These are phyloP conservation scores for Emmonsiellopsis sp. DNA, from an alignment of 2,329 filamentous ascomycete species.

Conservation along the genomic window DNA sequence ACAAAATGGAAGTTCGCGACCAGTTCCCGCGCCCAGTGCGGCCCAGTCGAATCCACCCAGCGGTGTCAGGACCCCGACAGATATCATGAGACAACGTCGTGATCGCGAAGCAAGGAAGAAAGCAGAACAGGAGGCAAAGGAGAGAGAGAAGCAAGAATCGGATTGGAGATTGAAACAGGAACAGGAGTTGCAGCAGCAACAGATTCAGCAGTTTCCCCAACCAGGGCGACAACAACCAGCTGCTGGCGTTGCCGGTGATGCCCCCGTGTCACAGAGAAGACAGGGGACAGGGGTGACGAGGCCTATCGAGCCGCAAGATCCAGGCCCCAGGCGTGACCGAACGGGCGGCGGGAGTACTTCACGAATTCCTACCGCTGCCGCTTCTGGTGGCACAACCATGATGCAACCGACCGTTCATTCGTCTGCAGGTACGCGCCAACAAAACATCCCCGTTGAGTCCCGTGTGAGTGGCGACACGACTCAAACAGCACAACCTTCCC, in stretches of 20 bases:
- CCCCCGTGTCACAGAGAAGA: slow-evolving; percentile 19
- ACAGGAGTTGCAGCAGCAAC: slow-evolving; percentile 48
- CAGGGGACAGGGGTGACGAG: slow-evolving; percentile 1
- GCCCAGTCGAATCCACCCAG: slow-evolving; percentile 40
- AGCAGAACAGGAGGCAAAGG: slow-evolving; percentile 55
- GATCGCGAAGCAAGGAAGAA: slow-evolving; percentile 64
- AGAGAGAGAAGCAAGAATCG: slow-evolving; percentile 44
- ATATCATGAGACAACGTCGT: slow-evolving; percentile 81
- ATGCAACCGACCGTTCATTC: not conserved
- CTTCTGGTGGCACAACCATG: slow-evolving; percentile 1
- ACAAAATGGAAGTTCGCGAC: slow-evolving; percentile 48
- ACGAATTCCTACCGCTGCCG: slow-evolving; percentile 1
- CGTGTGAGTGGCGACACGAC: not conserved
- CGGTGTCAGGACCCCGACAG: slow-evolving; percentile 71
- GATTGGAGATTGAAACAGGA: slow-evolving; percentile 36
- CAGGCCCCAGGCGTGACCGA: slow-evolving; percentile 1
- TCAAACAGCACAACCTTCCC: slow-evolving; percentile 4
- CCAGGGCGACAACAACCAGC: slow-evolving; percentile 27
- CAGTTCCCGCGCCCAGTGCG: slow-evolving; percentile 39
- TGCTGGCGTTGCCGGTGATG: slow-evolving; percentile 34
- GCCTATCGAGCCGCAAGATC: slow-evolving; percentile 8
- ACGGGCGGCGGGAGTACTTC: not conserved
- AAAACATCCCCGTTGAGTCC: slow-evolving; percentile 1
- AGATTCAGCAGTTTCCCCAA: slow-evolving; percentile 28
- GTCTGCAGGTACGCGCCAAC: not conserved